Evolutionary conservation across 2,329 filamentous ascomycete genomes (phyloP), one percentile per base, ranked within the genome.

Genomic region (Monosporascus sp.): DNA sequence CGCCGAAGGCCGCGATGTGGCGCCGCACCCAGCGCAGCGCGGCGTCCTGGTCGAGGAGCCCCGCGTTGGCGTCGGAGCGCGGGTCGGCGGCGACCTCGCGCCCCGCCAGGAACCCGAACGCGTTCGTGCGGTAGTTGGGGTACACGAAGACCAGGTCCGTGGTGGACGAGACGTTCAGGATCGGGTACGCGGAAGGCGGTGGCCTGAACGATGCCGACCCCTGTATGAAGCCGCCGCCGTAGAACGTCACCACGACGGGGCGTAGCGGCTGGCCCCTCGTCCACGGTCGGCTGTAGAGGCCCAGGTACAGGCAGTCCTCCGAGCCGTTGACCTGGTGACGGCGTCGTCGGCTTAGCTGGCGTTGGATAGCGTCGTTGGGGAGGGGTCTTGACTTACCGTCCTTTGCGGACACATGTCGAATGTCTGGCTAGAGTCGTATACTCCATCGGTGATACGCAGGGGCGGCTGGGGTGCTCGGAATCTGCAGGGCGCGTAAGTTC

Each of bases 241-340:
- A 83, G 62, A 83, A 84, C 3, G 76, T 75, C 3, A 85, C 75
- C 0, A 86, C 73, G 0, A 86, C 82, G 0, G 83, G 82, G 3
- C 79, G 72, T 3, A 76, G 71, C 1, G 75, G 65, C n/a, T 72
- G 62, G 2, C 63, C 62, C 1, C 51, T 22, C 0, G 63, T 68
- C 81, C 81, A 85, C 3, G 81, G 82, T 0, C 81, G 74, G 5
- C 79, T 76, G 66, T 82, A 85, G 0, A 86, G 68, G 11, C 80
- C 80, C 2, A 86, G 73, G 55, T 83, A 84, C 15, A 85, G 70
- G 57, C 82, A 85, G 60, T 85, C 82, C 69, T 85, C 82, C 22
- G 74, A 74, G 14, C 77, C 77, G 44, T 79, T 80, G 11, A 78
- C 65, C 68, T 72, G 36, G 5, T 20, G 25, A 14, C 42, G 22